Base-by-base conservation (phyloP, 1,284 basidiomycete genomes). In the Tilletia horrida region DNA sequence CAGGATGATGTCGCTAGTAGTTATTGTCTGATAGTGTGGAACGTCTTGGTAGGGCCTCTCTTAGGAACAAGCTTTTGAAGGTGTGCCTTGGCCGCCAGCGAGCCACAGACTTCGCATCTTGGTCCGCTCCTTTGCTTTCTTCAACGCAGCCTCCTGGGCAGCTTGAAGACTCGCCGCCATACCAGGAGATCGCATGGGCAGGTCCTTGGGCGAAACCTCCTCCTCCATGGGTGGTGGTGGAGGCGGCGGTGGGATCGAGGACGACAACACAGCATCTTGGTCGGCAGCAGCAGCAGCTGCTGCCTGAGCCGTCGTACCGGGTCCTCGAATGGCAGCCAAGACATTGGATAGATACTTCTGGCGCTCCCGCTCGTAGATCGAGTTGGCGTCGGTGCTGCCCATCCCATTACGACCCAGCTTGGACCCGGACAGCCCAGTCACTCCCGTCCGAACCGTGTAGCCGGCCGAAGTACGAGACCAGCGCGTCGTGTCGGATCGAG, bases 101-200 rank as follows among this genome's bases (percentile, higher is more conserved):
- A 59, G 55, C 55, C 55, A 59, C 27, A 59, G 55, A 35, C 55
- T 59, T 14, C 55, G 55, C 55, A 59, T 25, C 27, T 59, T 59
- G 11, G 23, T 59, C 25, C 55, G 55, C 27, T 29, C 55, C 31
- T 40, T 31, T 18, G 55, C 55, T 27, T 18, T 31, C 25, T 18
- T 18, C 14, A 59, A 29, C 55, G 55, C 55, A 13, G 55, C 55
- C 31, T 59, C 31, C 31, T 59, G 55, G 13, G 55, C 55, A 31
- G 27, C 31, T 14, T 31, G 29, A 25, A 59, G 55, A 9, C 18
- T 14, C 29, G 31, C 27, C 3, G 35, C 55, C 55, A 59, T 59
- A 3, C 55, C 31, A 1, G 55, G 55, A 3, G 55, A 59, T 18
- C 31, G 55, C 14, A 59, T 16, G 16, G 55, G 55, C 31, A 29